Evolutionary conservation across 305 asterid genomes (phyloP).

Genomic region (Withania somnifera): DNA sequence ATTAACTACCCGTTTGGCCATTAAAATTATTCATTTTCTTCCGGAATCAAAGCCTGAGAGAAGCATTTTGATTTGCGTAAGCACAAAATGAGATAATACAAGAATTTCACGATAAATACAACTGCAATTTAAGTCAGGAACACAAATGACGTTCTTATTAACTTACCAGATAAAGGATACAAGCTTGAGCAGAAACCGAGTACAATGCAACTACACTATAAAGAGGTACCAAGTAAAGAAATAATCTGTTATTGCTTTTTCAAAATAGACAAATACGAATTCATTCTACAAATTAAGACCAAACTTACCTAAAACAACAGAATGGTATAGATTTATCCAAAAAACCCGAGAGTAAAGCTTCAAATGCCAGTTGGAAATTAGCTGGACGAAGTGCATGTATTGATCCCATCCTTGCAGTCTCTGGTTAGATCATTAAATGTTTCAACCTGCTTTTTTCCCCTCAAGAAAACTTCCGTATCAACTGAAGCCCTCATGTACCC

Average conservation of each 20-base stretch:
- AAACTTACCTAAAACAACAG: constrained; percentile 3
- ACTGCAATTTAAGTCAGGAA: background rate
- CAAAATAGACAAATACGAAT: background rate
- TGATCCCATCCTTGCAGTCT: constrained; percentile 77
- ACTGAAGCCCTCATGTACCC: constrained; percentile 65
- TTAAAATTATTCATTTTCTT: background rate
- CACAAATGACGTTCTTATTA: background rate
- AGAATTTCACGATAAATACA: background rate
- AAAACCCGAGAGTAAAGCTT: background rate
- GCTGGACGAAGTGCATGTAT: constrained; percentile 43
- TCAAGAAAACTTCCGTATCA: constrained; percentile 65
- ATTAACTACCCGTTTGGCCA: background rate
- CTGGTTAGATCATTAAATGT: constrained; percentile 73
- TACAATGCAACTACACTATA: constrained; percentile 5
- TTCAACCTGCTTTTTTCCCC: constrained; percentile 70
- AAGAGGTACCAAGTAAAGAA: constrained; percentile 8
- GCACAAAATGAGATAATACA: background rate
- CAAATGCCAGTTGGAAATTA: background rate
- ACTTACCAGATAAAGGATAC: background rate
- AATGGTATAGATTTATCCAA: background rate
- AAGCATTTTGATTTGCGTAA: background rate
- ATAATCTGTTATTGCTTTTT: background rate
- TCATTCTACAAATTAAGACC: background rate
- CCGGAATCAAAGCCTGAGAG: background rate
- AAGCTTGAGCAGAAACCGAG: background rate